Base-by-base conservation (phyloP, 768 basidiomycete genomes). In the Calvatia gigantea region DNA sequence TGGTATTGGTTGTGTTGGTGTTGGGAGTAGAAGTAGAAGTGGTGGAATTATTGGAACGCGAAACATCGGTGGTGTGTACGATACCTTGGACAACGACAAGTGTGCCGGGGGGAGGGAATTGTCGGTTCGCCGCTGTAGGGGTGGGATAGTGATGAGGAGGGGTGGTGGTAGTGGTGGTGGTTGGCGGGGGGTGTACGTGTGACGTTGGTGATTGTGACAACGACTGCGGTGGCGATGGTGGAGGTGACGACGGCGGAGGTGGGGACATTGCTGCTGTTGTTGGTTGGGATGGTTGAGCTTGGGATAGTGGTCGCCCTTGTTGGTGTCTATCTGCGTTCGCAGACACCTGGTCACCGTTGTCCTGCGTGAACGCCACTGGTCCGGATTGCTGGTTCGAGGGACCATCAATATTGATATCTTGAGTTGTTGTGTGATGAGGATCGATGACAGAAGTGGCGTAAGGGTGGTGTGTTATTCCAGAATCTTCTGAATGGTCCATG, bases 41-140 rank as follows among this genome's bases (percentile, higher is more conserved):
- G 12, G 61, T 53, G 32, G 68, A 54, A 23, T 29, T 63, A 12
- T 62, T 53, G 32, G 68, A 54, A 19, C 76, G 73, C 1, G 83
- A 76, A 25, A 80, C 77, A 67, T 89, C 87, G 3, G 85, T 85
- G 0, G 88, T 89, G 59, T 90, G 87, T 0, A 90, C 88, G 37
- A 90, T 87, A 46, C 89, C 89, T 68, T 91, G 89, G 0, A 91
- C 89, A 32, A 91, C 87, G 23, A 91, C 89, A 2, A 91, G 77
- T 2, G 89, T 89, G 12, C 89, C 87, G 0, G 87, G 84, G 0
- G 87, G 84, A 32, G 87, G 86, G 64, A 88, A 88, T 52, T 78
- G 77, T 19, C 80, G 71, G n/a, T 67, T 63, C 29, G 66, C 41
- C 37, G 47, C 28, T 23, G 29, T 48, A 28, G 45, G 6, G 45